Percentiles rank a stretch among this genome's conserved stretches.
These are phyloP conservation scores for Scleromitrula shiraiana DNA, from an alignment of 2,329 filamentous ascomycete species.

Conservation along the genomic window DNA sequence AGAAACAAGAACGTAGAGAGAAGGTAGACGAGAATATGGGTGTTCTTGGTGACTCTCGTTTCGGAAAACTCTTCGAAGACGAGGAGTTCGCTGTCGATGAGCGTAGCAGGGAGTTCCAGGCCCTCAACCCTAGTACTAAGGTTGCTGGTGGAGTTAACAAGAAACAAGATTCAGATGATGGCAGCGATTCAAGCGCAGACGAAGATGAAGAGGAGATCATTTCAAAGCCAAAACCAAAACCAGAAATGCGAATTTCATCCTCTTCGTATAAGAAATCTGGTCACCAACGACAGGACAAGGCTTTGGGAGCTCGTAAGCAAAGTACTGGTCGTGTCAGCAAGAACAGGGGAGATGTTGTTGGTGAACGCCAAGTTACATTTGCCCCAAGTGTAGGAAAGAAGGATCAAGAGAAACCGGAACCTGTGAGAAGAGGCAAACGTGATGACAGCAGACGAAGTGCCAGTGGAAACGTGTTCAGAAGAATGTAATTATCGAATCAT, in stretches of 20 bases:
- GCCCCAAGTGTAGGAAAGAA: constrained; percentile 52
- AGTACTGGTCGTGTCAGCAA: constrained; percentile 42
- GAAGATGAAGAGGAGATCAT: constrained; percentile 36
- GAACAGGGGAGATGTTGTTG: constrained; percentile 43
- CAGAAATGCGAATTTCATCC: constrained; percentile 60
- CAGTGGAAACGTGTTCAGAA: constrained; percentile 67
- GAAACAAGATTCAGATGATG: constrained; percentile 32
- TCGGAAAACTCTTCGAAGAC: constrained; percentile 83
- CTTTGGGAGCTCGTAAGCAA: constrained; percentile 48
- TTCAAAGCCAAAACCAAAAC: constrained; percentile 26
- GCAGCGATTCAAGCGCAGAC: constrained; percentile 33
- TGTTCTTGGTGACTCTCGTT: constrained; percentile 77
- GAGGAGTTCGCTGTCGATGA: constrained; percentile 92
- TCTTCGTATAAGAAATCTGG: constrained; percentile 54
- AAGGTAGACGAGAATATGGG: constrained; percentile 52
- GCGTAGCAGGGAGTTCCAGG: constrained; percentile 74
- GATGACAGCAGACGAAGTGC: constrained; percentile 55
- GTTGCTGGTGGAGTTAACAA: constrained; percentile 24
- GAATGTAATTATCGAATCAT: constrained; percentile 39
- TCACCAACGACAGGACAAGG: constrained; percentile 43
- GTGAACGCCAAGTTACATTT: constrained; percentile 66
- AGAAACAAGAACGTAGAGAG: constrained; percentile 52
- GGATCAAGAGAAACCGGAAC: constrained; percentile 32
- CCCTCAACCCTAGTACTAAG: constrained; percentile 79
- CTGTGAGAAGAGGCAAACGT: constrained; percentile 22